A percentile compares a stretch with the other conserved stretches of the same genome.
These are phyloP conservation scores for Suaeda aralocaspica DNA, from an alignment of 148 eudicot genomes.

Conservation along the genomic window DNA sequence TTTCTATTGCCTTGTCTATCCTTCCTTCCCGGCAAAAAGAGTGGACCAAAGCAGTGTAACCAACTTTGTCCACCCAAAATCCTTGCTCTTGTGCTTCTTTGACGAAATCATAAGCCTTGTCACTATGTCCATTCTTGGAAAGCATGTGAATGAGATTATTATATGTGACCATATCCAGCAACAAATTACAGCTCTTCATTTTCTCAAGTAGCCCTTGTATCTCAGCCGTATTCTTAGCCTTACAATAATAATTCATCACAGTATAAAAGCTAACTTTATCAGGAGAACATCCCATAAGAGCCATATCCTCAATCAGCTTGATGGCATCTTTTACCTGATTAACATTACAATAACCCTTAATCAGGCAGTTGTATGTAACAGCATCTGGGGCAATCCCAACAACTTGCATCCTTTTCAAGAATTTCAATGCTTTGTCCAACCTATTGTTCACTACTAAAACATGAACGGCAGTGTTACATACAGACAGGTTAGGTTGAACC, in stretches of 20 bases:
- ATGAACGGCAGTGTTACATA: constrained; percentile 30
- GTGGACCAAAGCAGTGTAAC: constrained; percentile 29
- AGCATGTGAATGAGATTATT: constrained; percentile 30
- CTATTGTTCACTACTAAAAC: constrained; percentile 23
- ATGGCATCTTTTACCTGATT: constrained; percentile 20
- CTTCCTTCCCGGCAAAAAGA: constrained; percentile 23
- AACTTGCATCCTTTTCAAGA: constrained; percentile 24
- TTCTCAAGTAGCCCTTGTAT: constrained; percentile 22
- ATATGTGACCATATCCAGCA: constrained; percentile 31
- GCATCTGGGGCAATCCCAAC: constrained; percentile 30
- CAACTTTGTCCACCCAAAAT: constrained; percentile 29
- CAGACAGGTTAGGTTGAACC: constrained; percentile 24
- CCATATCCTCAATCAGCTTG: constrained; percentile 24
- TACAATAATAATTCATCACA: constrained; percentile 20
- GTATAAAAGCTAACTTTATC: constrained; percentile 34
- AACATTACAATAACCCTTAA: constrained; percentile 30
- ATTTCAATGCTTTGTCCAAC: constrained; percentile 27
- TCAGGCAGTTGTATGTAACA: constrained; percentile 25
- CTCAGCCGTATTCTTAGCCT: constrained; percentile 22
- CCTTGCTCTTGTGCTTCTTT: constrained; percentile 26
- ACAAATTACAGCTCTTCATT: constrained; percentile 21
- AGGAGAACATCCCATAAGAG: constrained; percentile 17
- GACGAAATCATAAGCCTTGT: constrained; percentile 22
- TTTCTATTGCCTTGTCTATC: constrained; percentile 21
- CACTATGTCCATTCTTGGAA: constrained; percentile 25